phyloP scores from a whole-genome alignment of 148 eudicot species.

The Hydrangea macrophylla region DNA sequence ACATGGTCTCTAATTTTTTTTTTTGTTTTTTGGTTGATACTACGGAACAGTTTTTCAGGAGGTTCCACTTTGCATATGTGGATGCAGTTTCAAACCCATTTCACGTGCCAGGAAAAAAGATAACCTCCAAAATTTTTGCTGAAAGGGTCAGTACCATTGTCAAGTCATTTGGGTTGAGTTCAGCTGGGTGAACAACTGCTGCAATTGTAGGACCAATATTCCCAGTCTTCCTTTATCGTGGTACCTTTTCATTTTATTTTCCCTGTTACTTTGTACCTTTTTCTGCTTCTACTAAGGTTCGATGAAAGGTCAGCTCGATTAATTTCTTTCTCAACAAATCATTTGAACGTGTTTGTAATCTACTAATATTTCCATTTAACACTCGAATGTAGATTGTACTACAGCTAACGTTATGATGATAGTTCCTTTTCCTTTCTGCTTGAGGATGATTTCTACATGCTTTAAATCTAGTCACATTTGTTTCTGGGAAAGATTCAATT shows the following conservation, averaged over 20 bases:
- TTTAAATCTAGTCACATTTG: background rate
- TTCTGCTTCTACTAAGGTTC: background rate
- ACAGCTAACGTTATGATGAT: background rate
- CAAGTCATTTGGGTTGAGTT: constrained; percentile 82
- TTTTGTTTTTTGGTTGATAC: background rate
- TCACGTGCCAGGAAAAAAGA: constrained; percentile 97
- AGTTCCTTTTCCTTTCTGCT: background rate
- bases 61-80: constrained; percentile 87
- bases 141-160: constrained; percentile 78
- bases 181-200: constrained; percentile 44
- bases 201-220: background rate
- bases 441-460: background rate
- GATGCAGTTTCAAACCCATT: constrained; percentile 99
- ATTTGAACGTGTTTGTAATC: background rate
- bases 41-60: constrained; percentile 73
- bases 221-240: background rate
- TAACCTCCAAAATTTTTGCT: constrained; percentile 82
- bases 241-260: background rate
- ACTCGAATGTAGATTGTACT: background rate
- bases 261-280: background rate
- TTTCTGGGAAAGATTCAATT: background rate
- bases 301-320: background rate
- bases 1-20: constrained; percentile 13
- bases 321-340: background rate
- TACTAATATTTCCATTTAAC: background rate